Base-by-base conservation (phyloP, 2,329 filamentous ascomycete genomes). In the Dactylellina cionopaga region DNA sequence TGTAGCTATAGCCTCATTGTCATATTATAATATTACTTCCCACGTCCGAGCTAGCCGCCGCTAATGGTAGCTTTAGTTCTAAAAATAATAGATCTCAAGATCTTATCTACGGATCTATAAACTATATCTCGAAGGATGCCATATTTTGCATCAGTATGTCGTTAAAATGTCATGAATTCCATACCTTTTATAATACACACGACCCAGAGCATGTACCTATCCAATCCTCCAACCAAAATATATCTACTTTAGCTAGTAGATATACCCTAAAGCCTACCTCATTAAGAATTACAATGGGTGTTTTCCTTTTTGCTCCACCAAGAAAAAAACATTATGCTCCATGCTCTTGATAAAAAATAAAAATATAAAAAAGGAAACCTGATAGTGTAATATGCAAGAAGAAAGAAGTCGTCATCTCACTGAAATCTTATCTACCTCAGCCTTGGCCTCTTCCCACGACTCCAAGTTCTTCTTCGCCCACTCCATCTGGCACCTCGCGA, bases 391-490 rank as follows among this genome's bases (percentile, higher is more conserved):
- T 24, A n/a, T n/a, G n/a, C n/a, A n/a, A 55, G 2, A 31, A 29
- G 24, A 15, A 54, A 60, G 10, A 35, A 27, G 13, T 22, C 39
- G 24, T 29, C 29, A 51, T 43, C 75, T 78, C 69, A 80, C 85
- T 71, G 91, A 89, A 80, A 97, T 96, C 84, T 96, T 96, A 75
- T 90, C 87, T 69, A 96, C 91, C 80, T 97, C 93, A 2, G 87
- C 87, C 77, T 89, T 90, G 1, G 93, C 93, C 79, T 96, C 93
- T 78, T 94, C 91, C 93, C 93, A 97, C 5, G 92, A 92, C 77
- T 94, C 92, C 79, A 93, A 88, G 80, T 90, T 93, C 80, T 94
- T 93, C 81, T 89, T 91, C 2, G 93, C 94, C 93, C 93, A 97
- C 80, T 96, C 92, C 71, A 97, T 88, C 79, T 97, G 93, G 80